phyloP scores from a whole-genome alignment of 1,284 basidiomycete genomes.

The Pseudozyma sp. region DNA sequence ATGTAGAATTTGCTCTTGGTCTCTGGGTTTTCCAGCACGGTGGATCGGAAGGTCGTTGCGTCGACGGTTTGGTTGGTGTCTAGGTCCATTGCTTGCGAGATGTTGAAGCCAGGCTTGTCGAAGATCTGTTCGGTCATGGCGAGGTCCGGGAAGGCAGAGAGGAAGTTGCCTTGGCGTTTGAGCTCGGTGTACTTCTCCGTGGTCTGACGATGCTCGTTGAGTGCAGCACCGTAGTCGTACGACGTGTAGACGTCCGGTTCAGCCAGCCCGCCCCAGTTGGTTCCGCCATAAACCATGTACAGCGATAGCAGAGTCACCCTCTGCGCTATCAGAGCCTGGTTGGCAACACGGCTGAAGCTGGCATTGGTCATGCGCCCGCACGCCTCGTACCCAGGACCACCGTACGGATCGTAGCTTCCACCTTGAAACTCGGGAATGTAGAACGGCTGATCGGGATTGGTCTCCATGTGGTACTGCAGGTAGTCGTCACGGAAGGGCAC shows the following conservation, averaged over 20 bases:
- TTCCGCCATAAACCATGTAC: constrained; percentile 79
- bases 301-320: constrained; percentile 70
- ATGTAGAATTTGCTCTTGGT: constrained; percentile 75
- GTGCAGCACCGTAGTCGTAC: constrained; percentile 69
- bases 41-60: constrained; percentile 16
- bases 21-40: constrained; percentile 37
- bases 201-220: constrained; percentile 47
- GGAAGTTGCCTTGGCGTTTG: constrained; percentile 48
- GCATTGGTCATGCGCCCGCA: constrained; percentile 46
- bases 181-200: constrained; percentile 51
- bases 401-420: constrained; percentile 66
- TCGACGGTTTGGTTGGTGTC: constrained; percentile 10
- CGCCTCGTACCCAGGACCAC: constrained; percentile 43
- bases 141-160: constrained; percentile 50
- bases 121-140: constrained; percentile 37
- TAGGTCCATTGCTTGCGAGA: constrained; percentile 22
- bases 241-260: constrained; percentile 62
- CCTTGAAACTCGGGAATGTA: constrained; percentile 75
- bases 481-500: constrained; percentile 62
- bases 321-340: constrained; percentile 40
- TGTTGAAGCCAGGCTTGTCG: constrained; percentile 25
- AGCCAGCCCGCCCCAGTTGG: constrained; percentile 73
- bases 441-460: constrained; percentile 75
- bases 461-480: constrained; percentile 36
- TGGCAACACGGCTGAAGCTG: constrained; percentile 46